Conservation (phyloP, 73 alveolate species). For the Tetrahymena malaccensis region DNA sequence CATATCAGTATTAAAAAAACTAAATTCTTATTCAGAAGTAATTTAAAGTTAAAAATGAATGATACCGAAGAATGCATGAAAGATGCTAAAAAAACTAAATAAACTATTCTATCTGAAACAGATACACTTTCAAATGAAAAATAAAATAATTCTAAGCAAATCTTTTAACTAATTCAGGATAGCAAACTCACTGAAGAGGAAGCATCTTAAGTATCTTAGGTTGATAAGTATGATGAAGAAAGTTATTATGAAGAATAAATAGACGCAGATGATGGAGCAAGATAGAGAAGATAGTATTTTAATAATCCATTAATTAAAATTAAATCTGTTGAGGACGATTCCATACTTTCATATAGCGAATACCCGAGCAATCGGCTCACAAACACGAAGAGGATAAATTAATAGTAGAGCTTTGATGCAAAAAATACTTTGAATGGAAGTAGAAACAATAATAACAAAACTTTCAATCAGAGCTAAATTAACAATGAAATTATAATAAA, state of each 20-base stretch:
- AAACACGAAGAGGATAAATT: not conserved
- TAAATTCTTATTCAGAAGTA: not conserved
- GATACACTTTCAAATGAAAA: not conserved
- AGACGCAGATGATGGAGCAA: not conserved
- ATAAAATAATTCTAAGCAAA: not conserved
- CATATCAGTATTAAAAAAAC: not conserved
- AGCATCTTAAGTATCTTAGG: not conserved
- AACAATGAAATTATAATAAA: not conserved
- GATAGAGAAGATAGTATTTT: not conserved
- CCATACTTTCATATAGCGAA: not conserved
- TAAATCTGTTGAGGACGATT: not conserved
- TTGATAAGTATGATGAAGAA: not conserved
- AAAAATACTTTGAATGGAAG: not conserved
- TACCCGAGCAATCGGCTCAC: not conserved
- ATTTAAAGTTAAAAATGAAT: not conserved
- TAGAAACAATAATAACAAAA: not conserved
- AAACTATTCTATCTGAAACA: not conserved
- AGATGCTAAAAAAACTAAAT: not conserved
- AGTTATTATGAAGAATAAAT: not conserved
- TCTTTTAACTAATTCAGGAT: not conserved
- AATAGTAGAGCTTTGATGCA: not conserved
- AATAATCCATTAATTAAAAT: not conserved
- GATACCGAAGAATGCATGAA: not conserved
- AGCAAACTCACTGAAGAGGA: not conserved
- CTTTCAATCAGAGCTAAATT: not conserved